phyloP scores from a whole-genome alignment of 257 asterid species.

The Asclepias syriaca region DNA sequence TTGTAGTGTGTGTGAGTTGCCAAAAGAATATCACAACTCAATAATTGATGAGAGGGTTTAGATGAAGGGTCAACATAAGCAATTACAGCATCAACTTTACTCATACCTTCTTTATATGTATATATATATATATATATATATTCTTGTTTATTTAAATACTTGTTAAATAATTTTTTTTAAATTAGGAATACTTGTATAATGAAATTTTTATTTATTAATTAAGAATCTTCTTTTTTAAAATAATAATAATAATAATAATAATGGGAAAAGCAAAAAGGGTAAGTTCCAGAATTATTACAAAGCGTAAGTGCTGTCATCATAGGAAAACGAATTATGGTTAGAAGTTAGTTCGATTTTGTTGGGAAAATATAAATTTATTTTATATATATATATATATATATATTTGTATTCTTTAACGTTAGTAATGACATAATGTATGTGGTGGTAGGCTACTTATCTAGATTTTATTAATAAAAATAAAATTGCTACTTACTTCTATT shows the following conservation, averaged over 20 bases:
- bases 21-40: constrained; percentile 25
- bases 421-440: constrained; percentile 3
- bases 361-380: too few species aligned
- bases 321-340: constrained; percentile 13
- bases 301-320: constrained; percentile 4
- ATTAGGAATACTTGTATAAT: background rate
- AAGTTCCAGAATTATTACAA: too few species aligned
- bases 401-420: constrained; percentile 5
- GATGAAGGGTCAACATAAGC: constrained; percentile 31
- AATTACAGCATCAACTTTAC: constrained; percentile 22
- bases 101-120: constrained; percentile 3
- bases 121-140: background rate
- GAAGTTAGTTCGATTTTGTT: constrained; percentile 18
- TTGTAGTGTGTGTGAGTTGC: constrained; percentile 19
- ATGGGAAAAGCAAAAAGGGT: background rate
- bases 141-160: background rate
- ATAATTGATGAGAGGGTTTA: constrained; percentile 30
- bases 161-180: background rate
- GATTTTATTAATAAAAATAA: background rate
- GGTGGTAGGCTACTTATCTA: background rate
- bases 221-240: too few species aligned
- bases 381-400: too few species aligned
- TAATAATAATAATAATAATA: too few species aligned
- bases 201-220: background rate
- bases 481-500: background rate